A percentile compares a stretch with the other conserved stretches of the same genome.
Conservation (phyloP, 2,329 filamentous ascomycete genomes). For the Malbranchea cinnamomea region DNA sequence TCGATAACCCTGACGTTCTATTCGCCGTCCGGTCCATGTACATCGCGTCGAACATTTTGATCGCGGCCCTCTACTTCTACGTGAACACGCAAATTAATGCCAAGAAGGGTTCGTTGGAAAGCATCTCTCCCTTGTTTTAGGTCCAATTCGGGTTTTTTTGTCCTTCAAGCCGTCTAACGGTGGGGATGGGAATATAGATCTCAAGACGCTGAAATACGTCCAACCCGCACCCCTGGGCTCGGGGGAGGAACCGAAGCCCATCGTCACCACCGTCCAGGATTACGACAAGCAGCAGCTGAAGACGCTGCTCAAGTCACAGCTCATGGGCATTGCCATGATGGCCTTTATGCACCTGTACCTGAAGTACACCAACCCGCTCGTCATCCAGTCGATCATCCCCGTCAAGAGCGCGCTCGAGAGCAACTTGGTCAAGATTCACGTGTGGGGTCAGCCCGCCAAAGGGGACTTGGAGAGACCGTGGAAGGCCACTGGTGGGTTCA, state of each 20-base stretch:
- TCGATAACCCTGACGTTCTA: constrained; percentile 68
- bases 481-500: constrained; percentile 72
- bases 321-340: constrained; percentile 98
- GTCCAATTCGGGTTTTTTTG: neutral
- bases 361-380: constrained; percentile 97
- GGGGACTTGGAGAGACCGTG: constrained; percentile 93
- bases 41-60: constrained; percentile 63
- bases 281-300: constrained; percentile 84
- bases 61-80: constrained; percentile 71
- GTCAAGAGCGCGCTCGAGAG: constrained; percentile 90
- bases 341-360: constrained; percentile 96
- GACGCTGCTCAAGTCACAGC: constrained; percentile 70
- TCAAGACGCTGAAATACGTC: constrained; percentile 97
- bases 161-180: constrained; percentile 2
- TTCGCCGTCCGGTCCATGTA: constrained; percentile 50
- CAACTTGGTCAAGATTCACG: constrained; percentile 91
- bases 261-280: constrained; percentile 90
- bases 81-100: constrained; percentile 75
- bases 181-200: constrained; percentile 41
- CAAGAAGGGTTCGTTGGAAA: constrained; percentile 68
- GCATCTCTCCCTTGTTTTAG: neutral
- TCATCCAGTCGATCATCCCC: constrained; percentile 97
- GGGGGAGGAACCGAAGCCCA: constrained; percentile 84
- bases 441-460: constrained; percentile 71
- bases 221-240: constrained; percentile 90